A percentile compares a stretch with the other conserved stretches of the same genome.
phyloP scores from a whole-genome alignment of 208 protist species.

The Trypanosoma brucei region DNA sequence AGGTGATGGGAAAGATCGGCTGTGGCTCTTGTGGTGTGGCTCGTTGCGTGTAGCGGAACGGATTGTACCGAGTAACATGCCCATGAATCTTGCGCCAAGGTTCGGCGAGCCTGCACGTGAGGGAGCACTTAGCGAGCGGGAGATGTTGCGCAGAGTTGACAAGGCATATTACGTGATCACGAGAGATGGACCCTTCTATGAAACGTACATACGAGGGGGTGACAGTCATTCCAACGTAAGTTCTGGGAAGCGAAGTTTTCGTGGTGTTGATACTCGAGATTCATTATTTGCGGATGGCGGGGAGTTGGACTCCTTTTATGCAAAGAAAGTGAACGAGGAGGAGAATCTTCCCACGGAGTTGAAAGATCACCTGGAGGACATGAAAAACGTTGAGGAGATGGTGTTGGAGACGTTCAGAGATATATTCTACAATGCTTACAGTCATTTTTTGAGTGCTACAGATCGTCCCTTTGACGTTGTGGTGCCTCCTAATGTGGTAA shows the following conservation, averaged over 20 bases:
- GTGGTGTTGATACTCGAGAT: neutral
- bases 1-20: conserved; percentile 48
- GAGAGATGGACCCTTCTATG: conserved; percentile 74
- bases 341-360: conserved; percentile 29
- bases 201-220: conserved; percentile 46
- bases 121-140: conserved; percentile 43
- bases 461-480: conserved; percentile 38
- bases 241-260: neutral
- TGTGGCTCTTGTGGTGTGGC: conserved; percentile 86
- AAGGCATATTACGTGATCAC: conserved; percentile 50
- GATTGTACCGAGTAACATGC: conserved; percentile 61
- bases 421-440: conserved; percentile 70
- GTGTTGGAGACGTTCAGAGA: conserved; percentile 54
- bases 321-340: conserved; percentile 14
- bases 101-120: conserved; percentile 45
- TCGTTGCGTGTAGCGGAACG: conserved; percentile 75
- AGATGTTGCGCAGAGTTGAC: conserved; percentile 49
- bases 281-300: conserved; percentile 20
- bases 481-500: conserved; percentile 19
- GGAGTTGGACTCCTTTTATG: conserved; percentile 7
- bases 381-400: conserved; percentile 33
- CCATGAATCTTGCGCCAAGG: conserved; percentile 72
- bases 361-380: conserved; percentile 38
- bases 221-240: neutral
- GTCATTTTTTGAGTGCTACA: conserved; percentile 49